Percentiles rank a stretch among this genome's conserved stretches.
Conservation (phyloP, 2,329 filamentous ascomycete species). For the Coccinonectria pachysandricola region DNA sequence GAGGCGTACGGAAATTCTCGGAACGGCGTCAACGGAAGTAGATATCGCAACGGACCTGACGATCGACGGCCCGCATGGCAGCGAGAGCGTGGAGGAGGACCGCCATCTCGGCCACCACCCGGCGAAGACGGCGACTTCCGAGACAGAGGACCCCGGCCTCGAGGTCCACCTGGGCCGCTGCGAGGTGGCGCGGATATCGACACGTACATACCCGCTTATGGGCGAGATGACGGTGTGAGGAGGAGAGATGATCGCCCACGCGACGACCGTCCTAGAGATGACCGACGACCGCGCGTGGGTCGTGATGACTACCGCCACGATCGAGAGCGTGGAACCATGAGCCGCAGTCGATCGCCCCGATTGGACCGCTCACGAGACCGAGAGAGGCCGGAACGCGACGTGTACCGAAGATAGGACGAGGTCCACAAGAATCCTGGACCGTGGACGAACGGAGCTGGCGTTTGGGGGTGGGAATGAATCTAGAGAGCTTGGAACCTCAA, state of each 20-base stretch:
- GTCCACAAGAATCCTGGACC: slow-evolving; percentile 1
- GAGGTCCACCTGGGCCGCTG: slow-evolving; percentile 19
- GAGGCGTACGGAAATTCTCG: slow-evolving; percentile 37
- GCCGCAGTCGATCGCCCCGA: slow-evolving; percentile 30
- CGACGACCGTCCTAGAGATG: slow-evolving; percentile 16
- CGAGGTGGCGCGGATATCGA: slow-evolving; percentile 30
- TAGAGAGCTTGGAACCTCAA: slow-evolving; percentile 4
- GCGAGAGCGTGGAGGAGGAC: slow-evolving; percentile 37
- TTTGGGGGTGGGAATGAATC: slow-evolving; percentile 7
- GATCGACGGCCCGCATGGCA: slow-evolving; percentile 45
- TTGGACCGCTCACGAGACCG: slow-evolving; percentile 29
- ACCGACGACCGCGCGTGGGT: slow-evolving; percentile 23
- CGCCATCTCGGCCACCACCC: slow-evolving; percentile 34
- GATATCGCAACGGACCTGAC: slow-evolving; percentile 32
- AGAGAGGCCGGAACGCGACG: slow-evolving; percentile 37
- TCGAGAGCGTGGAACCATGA: slow-evolving; percentile 30
- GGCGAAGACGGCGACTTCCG: slow-evolving; percentile 29
- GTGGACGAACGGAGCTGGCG: slow-evolving; percentile 7
- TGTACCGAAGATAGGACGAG: slow-evolving; percentile 36
- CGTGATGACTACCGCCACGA: slow-evolving; percentile 30
- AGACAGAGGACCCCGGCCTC: slow-evolving; percentile 25
- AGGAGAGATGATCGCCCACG: slow-evolving; percentile 25
- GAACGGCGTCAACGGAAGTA: slow-evolving; percentile 37
- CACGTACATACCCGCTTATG: slow-evolving; percentile 41
- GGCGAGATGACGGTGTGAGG: slow-evolving; percentile 23